Conservation (phyloP, 306 rosid species). For the Lathyrus tuberosus region DNA sequence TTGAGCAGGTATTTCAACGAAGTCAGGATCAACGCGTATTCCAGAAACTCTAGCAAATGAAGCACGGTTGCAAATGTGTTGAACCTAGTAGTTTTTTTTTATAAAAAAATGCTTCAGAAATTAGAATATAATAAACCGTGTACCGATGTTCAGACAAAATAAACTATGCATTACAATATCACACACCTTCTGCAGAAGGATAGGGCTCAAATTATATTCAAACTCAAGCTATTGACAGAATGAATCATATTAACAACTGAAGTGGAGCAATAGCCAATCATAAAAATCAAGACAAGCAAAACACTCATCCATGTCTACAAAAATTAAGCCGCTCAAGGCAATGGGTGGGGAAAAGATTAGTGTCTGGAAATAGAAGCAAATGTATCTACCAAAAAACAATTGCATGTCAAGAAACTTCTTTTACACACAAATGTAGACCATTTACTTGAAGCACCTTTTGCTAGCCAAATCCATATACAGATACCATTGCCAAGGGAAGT, state of each 20-base stretch:
- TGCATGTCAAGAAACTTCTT: constrained; percentile 11
- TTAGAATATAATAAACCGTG: constrained; percentile 1
- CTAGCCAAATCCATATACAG: neutral
- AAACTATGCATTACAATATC: constrained; percentile 18
- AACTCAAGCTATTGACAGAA: constrained; percentile 25
- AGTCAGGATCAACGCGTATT: constrained; percentile 88
- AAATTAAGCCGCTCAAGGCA: neutral
- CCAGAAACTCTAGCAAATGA: constrained; percentile 87
- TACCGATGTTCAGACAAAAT: constrained; percentile 21
- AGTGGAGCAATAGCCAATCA: constrained; percentile 17
- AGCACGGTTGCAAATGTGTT: constrained; percentile 92
- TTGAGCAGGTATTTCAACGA: constrained; percentile 90
- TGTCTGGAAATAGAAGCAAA: constrained; percentile 6
- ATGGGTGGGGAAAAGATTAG: neutral
- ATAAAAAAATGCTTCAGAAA: constrained; percentile 30
- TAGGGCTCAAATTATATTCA: constrained; percentile 2
- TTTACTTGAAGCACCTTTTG: constrained; percentile 2
- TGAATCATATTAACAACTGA: constrained; percentile 8
- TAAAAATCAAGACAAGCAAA: constrained; percentile 17
- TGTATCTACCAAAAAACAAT: neutral
- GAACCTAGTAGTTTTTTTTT: constrained; percentile 62
- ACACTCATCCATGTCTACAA: neutral
- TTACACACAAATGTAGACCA: neutral
- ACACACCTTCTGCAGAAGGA: constrained; percentile 10
- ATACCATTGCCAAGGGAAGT: constrained; percentile 17